Evolutionary conservation across 2,329 filamentous ascomycete species (phyloP), one percentile per base, ranked within the genome.

Genomic region (Sclerotinia minor): DNA sequence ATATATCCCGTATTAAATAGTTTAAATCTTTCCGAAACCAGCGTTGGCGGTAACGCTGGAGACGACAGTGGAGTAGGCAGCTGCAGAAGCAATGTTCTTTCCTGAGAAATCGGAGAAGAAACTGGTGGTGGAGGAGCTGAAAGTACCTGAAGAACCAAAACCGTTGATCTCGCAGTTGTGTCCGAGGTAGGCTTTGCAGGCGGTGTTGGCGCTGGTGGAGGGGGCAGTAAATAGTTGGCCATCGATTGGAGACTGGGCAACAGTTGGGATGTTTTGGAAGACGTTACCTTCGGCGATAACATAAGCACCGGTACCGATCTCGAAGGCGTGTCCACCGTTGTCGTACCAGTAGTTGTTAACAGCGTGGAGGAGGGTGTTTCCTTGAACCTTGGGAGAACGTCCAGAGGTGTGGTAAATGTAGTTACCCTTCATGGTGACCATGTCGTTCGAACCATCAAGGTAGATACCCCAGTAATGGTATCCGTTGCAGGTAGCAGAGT

Each of bases 391-490:
- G 41, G 81, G 81, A 6, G 77, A 75, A 54, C 81, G 80, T 19
- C 81, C 81, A 2, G 79, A 80, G 26, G 79, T 77, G 71, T 82
- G 75, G 74, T 81, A 80, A 71, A 81, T 75, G 72, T 80, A 82
- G 76, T 83, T 83, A 54, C 77, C 76, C 64, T 78, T 76, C 66
- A 82, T 72, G 11, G 81, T 83, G 54, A 80, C 75, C 41, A 78
- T 72, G 68, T 82, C 81, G 26, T 73, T 74, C 13, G 77, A 76
- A 13, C 79, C 81, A 50, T 76, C 74, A 69, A 82, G 77, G 65
- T 81, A 78, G 64, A 81, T 75, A 5, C 75, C 77, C 82, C 81
- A 83, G 76, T 83, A 83, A 72, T 82, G 81, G 55, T 83, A 76
- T 32, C 75, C 76, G 66, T 83, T 79, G 70, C 81, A 83, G 35